These are phyloP conservation scores for Fusarium penzigii DNA, from an alignment of 2,329 filamentous ascomycete genomes.

Conservation along the genomic window DNA sequence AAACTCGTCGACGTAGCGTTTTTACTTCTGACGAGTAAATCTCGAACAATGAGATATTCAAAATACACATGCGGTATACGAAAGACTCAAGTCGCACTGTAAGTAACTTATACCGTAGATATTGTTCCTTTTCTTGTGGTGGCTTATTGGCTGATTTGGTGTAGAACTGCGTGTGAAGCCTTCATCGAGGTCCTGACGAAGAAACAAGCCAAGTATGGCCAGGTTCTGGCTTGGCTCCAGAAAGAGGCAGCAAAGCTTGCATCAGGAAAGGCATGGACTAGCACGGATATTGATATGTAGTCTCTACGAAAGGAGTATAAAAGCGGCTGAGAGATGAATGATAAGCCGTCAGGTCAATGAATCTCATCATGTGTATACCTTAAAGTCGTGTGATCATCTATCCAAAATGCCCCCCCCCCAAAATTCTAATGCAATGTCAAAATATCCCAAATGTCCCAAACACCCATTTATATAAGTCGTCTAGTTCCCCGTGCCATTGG, in stretches of 20 bases:
- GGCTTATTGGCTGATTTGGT: not conserved
- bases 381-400: not conserved
- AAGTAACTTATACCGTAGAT: slow-evolving; percentile 34
- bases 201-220: slow-evolving; percentile 70
- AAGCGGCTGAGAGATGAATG: too few species aligned
- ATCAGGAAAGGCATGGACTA: slow-evolving; percentile 2
- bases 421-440: not conserved
- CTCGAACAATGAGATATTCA: slow-evolving; percentile 45
- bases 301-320: not conserved
- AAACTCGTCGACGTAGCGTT: slow-evolving; percentile 67
- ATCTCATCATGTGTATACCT: too few species aligned
- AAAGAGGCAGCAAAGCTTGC: slow-evolving; percentile 43
- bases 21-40: slow-evolving; percentile 60
- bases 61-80: slow-evolving; percentile 61
- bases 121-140: not conserved
- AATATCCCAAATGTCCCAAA: not conserved
- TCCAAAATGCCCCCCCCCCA: not conserved
- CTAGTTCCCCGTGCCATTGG: not conserved
- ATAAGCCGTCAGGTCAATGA: too few species aligned
- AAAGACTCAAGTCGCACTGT: slow-evolving; percentile 63
- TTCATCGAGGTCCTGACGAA: slow-evolving; percentile 67
- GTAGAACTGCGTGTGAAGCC: slow-evolving; percentile 67
- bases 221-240: slow-evolving; percentile 69
- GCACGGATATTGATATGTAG: not conserved
- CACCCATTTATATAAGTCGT: too few species aligned